A percentile compares a stretch with the other conserved stretches of the same genome.
phyloP scores from a whole-genome alignment of 192 early-diverging fungal genomes.

The Coemansia sp. region DNA sequence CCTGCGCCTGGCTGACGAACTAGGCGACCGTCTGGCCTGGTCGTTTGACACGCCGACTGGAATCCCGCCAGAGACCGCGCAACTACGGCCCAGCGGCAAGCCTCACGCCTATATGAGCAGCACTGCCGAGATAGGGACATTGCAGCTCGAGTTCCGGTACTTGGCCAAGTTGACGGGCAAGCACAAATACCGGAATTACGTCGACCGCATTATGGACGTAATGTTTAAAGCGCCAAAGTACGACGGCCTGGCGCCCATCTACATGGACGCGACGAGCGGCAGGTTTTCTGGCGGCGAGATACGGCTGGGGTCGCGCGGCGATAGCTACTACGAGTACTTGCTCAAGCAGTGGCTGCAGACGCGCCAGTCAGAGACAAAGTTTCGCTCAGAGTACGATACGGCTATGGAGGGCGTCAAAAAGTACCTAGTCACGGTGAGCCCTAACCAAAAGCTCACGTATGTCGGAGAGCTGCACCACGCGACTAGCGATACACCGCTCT shows the following conservation, averaged over 20 bases:
- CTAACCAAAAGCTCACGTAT: slow-evolving; percentile 23
- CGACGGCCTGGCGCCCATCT: slow-evolving; percentile 77
- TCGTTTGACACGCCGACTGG: slow-evolving; percentile 60
- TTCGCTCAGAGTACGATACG: slow-evolving; percentile 70
- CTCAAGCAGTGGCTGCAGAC: slow-evolving; percentile 92
- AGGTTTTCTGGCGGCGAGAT: slow-evolving; percentile 21
- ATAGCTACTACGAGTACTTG: slow-evolving; percentile 96
- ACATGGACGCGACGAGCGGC: slow-evolving; percentile 30
- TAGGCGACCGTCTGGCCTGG: slow-evolving; percentile 70
- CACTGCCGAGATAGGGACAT: slow-evolving; percentile 74
- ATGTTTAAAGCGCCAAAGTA: slow-evolving; percentile 27
- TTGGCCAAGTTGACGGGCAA: slow-evolving; percentile 76
- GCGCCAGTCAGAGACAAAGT: slow-evolving; percentile 62
- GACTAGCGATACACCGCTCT: slow-evolving; percentile 49
- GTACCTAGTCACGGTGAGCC: slow-evolving; percentile 26
- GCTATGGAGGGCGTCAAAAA: slow-evolving; percentile 53
- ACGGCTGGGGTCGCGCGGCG: slow-evolving; percentile 60
- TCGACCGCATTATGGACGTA: slow-evolving; percentile 61
- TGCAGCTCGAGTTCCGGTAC: slow-evolving; percentile 92
- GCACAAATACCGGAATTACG: slow-evolving; percentile 70
- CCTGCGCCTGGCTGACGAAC: slow-evolving; percentile 71
- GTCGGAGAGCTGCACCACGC: slow-evolving; percentile 57
- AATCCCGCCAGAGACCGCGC: slow-evolving; percentile 43
- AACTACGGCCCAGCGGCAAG: slow-evolving; percentile 23
- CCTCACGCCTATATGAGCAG: slow-evolving; percentile 24